Percentiles rank a stretch among this genome's conserved stretches.
Evolutionary conservation across 2,329 filamentous ascomycete genomes (phyloP).

Genomic region (Aureobasidium sp.): DNA sequence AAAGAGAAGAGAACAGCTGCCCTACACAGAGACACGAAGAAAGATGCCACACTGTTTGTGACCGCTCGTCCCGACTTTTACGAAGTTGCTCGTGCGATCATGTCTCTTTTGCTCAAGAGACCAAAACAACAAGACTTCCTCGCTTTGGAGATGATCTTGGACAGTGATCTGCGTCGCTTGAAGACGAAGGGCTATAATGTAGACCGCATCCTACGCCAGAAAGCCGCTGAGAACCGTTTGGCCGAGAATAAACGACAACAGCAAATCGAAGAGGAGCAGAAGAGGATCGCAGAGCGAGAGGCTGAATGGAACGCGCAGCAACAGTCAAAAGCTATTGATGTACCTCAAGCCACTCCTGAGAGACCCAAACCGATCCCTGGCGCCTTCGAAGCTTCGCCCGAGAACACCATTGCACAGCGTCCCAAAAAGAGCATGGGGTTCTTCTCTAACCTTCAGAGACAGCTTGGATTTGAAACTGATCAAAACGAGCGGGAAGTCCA

Average conservation of each 20-base stretch:
- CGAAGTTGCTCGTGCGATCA: conserved; percentile 82
- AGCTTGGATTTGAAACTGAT: conserved; percentile 56
- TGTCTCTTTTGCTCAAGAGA: conserved; percentile 67
- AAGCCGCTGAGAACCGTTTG: conserved; percentile 78
- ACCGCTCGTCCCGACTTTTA: conserved; percentile 74
- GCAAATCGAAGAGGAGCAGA: conserved; percentile 53
- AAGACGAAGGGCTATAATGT: conserved; percentile 92
- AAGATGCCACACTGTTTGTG: conserved; percentile 65
- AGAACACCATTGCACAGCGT: conserved; percentile 24
- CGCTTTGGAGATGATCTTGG: conserved; percentile 84
- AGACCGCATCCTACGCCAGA: conserved; percentile 80
- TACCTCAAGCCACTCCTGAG: conserved; percentile 19
- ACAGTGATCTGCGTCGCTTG: conserved; percentile 71
- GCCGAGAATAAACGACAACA: conserved; percentile 72
- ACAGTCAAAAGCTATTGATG: background rate
- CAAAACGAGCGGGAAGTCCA: conserved; percentile 29
- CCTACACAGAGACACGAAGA: conserved; percentile 45
- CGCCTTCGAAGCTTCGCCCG: conserved; percentile 58
- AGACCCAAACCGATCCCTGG: conserved; percentile 57
- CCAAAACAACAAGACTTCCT: conserved; percentile 84
- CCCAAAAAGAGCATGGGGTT: conserved; percentile 43
- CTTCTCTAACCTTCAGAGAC: conserved; percentile 60
- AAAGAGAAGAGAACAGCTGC: conserved; percentile 69
- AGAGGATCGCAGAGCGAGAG: conserved; percentile 34
- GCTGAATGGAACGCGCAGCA: conserved; percentile 11